These are phyloP conservation scores for Blastocystis sp. DNA, from an alignment of 352 stramenopile genomes.

Conservation along the genomic window DNA sequence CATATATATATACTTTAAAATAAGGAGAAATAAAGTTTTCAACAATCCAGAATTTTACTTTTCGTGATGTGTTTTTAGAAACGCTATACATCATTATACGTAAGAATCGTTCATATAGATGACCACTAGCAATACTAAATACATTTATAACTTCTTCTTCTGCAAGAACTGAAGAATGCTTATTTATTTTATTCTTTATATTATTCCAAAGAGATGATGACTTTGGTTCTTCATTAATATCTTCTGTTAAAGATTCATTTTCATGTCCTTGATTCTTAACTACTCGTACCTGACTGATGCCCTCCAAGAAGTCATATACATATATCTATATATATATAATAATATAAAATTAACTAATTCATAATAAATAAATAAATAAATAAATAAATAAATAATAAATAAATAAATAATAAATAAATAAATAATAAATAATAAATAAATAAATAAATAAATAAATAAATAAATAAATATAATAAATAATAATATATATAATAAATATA, in stretches of 20 bases:
- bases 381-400: too few relatives aligned
- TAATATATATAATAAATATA: too few relatives aligned
- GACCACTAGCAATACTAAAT: slow-evolving; percentile 84
- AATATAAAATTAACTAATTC: too few relatives aligned
- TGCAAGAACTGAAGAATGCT: neutral
- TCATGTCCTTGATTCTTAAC: slow-evolving; percentile 26
- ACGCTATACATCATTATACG: slow-evolving; percentile 99
- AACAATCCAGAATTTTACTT: slow-evolving; percentile 97
- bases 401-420: too few relatives aligned
- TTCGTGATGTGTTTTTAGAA: slow-evolving; percentile 74
- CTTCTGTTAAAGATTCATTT: neutral
- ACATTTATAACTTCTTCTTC: slow-evolving; percentile 72
- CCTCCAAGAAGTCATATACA: neutral
- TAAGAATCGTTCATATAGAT: slow-evolving; percentile 93
- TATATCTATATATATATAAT: too few relatives aligned
- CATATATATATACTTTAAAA: slow-evolving; percentile 82
- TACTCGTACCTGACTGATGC: slow-evolving; percentile 2
- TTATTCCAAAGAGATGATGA: neutral
- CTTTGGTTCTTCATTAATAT: neutral
- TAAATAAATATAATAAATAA: too few relatives aligned
- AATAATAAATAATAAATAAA: too few relatives aligned
- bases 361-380: too few relatives aligned
- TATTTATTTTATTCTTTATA: slow-evolving; percentile 21
- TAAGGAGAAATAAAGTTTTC: slow-evolving; percentile 91
- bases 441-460: too few relatives aligned